Evolutionary conservation across 805 yeast genomes (phyloP).

Genomic region (Phaffomyces thermotolerans): DNA sequence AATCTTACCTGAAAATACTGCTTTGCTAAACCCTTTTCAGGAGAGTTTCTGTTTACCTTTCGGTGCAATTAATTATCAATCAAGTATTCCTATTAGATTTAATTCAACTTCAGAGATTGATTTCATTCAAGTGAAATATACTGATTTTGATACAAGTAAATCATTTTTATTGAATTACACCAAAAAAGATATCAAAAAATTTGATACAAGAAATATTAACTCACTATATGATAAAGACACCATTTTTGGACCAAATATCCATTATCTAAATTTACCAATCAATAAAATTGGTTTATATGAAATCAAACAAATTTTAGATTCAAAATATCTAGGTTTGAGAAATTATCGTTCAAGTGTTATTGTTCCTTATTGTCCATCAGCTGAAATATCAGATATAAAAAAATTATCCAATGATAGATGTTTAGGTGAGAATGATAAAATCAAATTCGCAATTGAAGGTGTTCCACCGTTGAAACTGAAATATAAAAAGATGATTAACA

Average conservation of each 20-base stretch:
- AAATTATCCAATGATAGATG: constrained; percentile 43
- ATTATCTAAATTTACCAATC: constrained; percentile 60
- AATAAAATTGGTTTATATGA: constrained; percentile 70
- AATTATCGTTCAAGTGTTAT: constrained; percentile 53
- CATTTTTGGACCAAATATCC: constrained; percentile 29
- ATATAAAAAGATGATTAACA: constrained; percentile 42
- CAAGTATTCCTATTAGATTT: constrained; percentile 63
- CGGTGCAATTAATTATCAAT: constrained; percentile 23
- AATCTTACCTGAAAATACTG: constrained; percentile 87
- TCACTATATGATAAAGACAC: constrained; percentile 20
- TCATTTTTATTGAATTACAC: constrained; percentile 46
- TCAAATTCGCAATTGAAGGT: constrained; percentile 55
- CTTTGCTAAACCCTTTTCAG: constrained; percentile 68
- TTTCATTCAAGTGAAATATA: constrained; percentile 54
- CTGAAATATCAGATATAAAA: constrained; percentile 37
- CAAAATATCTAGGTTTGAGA: constrained; percentile 53
- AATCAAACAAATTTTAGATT: constrained; percentile 60
- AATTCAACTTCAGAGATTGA: constrained; percentile 75
- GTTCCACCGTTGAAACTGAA: constrained; percentile 67
- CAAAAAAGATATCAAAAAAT: constrained; percentile 43
- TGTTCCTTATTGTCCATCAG: constrained; percentile 74
- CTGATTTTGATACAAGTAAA: constrained; percentile 46
- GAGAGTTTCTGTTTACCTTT: constrained; percentile 55
- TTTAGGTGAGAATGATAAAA: constrained; percentile 47
- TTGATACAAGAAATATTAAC: constrained; percentile 18